phyloP scores from a whole-genome alignment of 129 eudicot genomes.

The Ambrosia artemisiifolia region DNA sequence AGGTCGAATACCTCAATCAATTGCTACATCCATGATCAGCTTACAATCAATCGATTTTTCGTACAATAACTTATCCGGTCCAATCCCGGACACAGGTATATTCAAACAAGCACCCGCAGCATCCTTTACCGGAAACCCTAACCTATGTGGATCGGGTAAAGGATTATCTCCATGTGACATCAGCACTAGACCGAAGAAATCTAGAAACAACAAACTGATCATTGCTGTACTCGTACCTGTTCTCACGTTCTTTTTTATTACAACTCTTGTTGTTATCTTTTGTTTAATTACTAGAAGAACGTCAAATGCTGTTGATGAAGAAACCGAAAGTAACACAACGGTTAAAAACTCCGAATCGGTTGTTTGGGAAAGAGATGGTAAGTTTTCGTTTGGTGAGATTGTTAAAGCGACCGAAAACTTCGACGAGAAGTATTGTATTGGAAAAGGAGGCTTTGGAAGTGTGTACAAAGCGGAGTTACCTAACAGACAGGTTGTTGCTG shows the following conservation, averaged over 20 bases:
- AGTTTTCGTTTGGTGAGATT: slow-evolving; percentile 63
- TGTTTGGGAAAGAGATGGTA: slow-evolving; percentile 62
- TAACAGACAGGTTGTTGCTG: slow-evolving; percentile 61
- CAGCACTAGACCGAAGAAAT: slow-evolving; percentile 2
- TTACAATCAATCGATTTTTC: slow-evolving; percentile 58
- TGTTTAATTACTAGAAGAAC: slow-evolving; percentile 31
- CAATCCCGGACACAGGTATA: slow-evolving; percentile 41
- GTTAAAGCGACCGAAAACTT: slow-evolving; percentile 79
- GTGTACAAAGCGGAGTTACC: slow-evolving; percentile 67
- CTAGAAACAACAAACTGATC: slow-evolving; percentile 34
- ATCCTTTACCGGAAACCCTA: slow-evolving; percentile 53
- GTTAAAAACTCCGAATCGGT: slow-evolving; percentile 34
- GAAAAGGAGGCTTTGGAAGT: slow-evolving; percentile 83
- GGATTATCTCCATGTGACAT: slow-evolving; percentile 53
- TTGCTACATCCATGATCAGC: slow-evolving; percentile 65
- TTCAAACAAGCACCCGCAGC: slow-evolving; percentile 43
- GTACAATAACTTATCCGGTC: slow-evolving; percentile 65
- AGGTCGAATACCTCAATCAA: slow-evolving; percentile 51
- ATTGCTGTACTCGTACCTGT: slow-evolving; percentile 44
- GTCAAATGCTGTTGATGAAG: slow-evolving; percentile 37
- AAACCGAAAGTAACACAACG: slow-evolving; percentile 13
- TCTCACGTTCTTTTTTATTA: slow-evolving; percentile 27
- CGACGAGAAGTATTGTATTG: slow-evolving; percentile 60
- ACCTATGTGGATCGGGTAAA: slow-evolving; percentile 62
- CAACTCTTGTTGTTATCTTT: slow-evolving; percentile 30